Evolutionary conservation across 805 yeast genomes (phyloP).

Genomic region (Candida dajiaensis): DNA sequence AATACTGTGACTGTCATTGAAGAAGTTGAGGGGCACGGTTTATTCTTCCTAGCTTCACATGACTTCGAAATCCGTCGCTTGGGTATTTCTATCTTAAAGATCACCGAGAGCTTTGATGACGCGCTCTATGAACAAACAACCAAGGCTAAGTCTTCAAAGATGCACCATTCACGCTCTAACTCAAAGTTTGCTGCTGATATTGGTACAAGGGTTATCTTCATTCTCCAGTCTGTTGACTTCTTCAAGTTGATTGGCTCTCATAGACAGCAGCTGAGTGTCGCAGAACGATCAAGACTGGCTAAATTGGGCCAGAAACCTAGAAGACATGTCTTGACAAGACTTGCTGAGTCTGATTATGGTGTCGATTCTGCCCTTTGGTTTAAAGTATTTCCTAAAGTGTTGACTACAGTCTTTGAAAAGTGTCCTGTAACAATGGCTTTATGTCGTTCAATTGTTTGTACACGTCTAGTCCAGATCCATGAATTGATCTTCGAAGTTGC

Average conservation of each 20-base stretch:
- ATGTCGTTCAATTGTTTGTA: constrained; percentile 86
- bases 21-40: constrained; percentile 93
- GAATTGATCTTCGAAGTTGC: constrained; percentile 58
- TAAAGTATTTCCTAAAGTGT: constrained; percentile 70
- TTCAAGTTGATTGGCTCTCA: constrained; percentile 50
- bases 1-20: constrained; percentile 80
- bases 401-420: constrained; percentile 63
- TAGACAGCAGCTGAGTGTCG: constrained; percentile 50
- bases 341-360: constrained; percentile 91
- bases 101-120: constrained; percentile 84
- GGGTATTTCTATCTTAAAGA: constrained; percentile 68
- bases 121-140: constrained; percentile 54
- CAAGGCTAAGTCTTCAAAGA: constrained; percentile 15
- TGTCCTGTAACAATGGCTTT: constrained; percentile 94
- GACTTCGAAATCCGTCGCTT: constrained; percentile 68
- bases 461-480: constrained; percentile 79
- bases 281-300: constrained; percentile 69
- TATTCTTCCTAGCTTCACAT: constrained; percentile 86
- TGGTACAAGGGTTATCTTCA: constrained; percentile 71
- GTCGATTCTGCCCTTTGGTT: constrained; percentile 98
- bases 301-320: constrained; percentile 53
- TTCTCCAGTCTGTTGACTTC: constrained; percentile 67
- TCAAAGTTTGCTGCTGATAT: constrained; percentile 72
- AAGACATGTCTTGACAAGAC: constrained; percentile 60
- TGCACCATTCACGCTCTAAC: constrained; percentile 45